phyloP scores from a whole-genome alignment of 768 basidiomycete species.

The Phylloporus scabripes region DNA sequence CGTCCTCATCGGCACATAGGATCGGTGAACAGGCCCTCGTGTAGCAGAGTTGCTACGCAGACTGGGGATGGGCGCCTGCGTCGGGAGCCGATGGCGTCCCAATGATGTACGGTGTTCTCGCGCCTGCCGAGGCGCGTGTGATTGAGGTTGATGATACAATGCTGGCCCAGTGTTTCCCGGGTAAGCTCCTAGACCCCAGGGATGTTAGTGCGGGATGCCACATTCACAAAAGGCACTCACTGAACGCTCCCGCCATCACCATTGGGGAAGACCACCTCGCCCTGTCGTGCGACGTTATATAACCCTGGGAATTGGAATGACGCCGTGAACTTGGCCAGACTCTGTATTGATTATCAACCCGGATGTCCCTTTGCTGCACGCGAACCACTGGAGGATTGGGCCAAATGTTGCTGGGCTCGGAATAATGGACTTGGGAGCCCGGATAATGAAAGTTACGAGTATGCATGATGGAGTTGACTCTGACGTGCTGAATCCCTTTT shows the following conservation, averaged over 20 bases:
- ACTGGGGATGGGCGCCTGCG: neutral
- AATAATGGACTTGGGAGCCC: neutral
- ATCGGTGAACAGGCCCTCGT: neutral
- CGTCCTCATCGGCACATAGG: neutral
- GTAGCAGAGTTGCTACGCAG: neutral
- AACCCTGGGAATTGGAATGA: neutral
- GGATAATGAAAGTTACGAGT: neutral
- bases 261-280: neutral
- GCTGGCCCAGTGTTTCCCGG: neutral
- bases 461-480: slow-evolving; percentile 7
- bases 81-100: neutral
- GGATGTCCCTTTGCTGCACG: neutral
- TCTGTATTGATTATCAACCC: neutral
- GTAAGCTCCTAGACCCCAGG: neutral
- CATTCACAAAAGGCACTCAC: slow-evolving; percentile 6
- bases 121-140: neutral
- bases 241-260: neutral
- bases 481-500: slow-evolving; percentile 2
- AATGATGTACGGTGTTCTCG: neutral
- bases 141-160: slow-evolving; percentile 1
- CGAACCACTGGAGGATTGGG: neutral
- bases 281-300: neutral
- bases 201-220: neutral
- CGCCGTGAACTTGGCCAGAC: neutral
- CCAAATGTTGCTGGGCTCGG: neutral